These are phyloP conservation scores for Flaveria robusta DNA, from an alignment of 129 eudicot genomes.

Conservation along the genomic window DNA sequence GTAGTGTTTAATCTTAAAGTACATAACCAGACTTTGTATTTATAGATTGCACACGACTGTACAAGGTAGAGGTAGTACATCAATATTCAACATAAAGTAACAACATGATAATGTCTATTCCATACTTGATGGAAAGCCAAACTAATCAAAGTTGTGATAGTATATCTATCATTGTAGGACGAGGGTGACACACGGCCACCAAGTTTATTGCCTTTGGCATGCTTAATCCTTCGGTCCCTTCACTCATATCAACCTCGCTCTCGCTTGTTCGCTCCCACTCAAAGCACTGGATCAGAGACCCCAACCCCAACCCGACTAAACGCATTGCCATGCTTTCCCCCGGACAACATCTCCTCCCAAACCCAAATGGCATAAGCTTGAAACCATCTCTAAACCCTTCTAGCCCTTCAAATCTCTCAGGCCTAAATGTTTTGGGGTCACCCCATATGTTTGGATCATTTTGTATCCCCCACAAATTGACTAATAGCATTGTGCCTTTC, in stretches of 20 bases:
- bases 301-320: slow-evolving; percentile 41
- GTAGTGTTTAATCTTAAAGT: too few species aligned
- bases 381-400: slow-evolving; percentile 30
- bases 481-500: slow-evolving; percentile 43
- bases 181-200: slow-evolving; percentile 35
- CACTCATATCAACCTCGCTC: slow-evolving; percentile 36
- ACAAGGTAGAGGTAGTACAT: not conserved
- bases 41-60: not conserved
- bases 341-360: slow-evolving; percentile 58
- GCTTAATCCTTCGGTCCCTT: slow-evolving; percentile 29
- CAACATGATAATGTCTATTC: not conserved
- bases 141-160: slow-evolving; percentile 29
- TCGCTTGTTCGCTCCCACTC: slow-evolving; percentile 40
- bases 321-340: slow-evolving; percentile 44
- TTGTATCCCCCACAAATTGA: slow-evolving; percentile 52
- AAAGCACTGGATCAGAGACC: slow-evolving; percentile 45
- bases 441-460: slow-evolving; percentile 50
- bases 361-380: slow-evolving; percentile 47
- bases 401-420: slow-evolving; percentile 46
- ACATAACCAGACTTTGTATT: too few species aligned
- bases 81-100: not conserved
- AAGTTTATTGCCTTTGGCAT: slow-evolving; percentile 35
- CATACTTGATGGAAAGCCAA: not conserved
- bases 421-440: slow-evolving; percentile 40
- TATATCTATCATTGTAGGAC: slow-evolving; percentile 33